Evolutionary conservation across 1,284 basidiomycete genomes (phyloP).

Genomic region (Naganishia liquefaciens): DNA sequence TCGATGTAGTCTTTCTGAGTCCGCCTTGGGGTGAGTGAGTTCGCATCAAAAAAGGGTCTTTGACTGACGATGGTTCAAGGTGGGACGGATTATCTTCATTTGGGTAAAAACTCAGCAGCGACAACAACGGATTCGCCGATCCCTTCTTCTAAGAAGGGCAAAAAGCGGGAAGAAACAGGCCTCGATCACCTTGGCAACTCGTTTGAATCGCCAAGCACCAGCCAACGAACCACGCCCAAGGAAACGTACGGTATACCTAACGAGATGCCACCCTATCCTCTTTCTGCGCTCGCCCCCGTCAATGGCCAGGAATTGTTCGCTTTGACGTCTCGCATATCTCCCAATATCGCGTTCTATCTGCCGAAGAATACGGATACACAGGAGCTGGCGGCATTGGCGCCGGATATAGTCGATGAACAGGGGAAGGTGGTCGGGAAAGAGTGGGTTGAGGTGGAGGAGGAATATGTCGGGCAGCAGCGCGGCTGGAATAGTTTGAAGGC

Average conservation of each 20-base stretch:
- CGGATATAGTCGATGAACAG: conserved; percentile 14
- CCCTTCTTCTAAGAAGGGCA: conserved; percentile 9
- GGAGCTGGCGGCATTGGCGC: conserved; percentile 66
- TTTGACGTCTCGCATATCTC: conserved; percentile 65
- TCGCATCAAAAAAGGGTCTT: conserved; percentile 57
- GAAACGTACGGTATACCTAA: conserved; percentile 22
- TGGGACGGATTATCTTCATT: conserved; percentile 46
- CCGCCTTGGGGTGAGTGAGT: conserved; percentile 89
- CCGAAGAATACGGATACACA: conserved; percentile 77
- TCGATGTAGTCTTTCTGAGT: conserved; percentile 86
- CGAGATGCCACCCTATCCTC: conserved; percentile 58
- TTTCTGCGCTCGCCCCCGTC: conserved; percentile 73
- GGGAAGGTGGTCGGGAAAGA: conserved; percentile 35
- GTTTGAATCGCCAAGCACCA: conserved; percentile 44
- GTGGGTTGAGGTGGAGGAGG: conserved; percentile 57
- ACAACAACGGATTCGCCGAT: conserved; percentile 6
- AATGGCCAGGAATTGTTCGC: conserved; percentile 77
- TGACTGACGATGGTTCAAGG: conserved; percentile 35
- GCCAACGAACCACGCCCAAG: neutral
- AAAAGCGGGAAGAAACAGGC: conserved; percentile 16
- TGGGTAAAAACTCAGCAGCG: conserved; percentile 27
- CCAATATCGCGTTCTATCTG: conserved; percentile 83
- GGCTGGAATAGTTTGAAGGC: conserved; percentile 53
- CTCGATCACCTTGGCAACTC: conserved; percentile 2
- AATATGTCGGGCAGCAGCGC: conserved; percentile 54